Conservation (phyloP, 2,329 filamentous ascomycete genomes). For the Paraphoma sp. region DNA sequence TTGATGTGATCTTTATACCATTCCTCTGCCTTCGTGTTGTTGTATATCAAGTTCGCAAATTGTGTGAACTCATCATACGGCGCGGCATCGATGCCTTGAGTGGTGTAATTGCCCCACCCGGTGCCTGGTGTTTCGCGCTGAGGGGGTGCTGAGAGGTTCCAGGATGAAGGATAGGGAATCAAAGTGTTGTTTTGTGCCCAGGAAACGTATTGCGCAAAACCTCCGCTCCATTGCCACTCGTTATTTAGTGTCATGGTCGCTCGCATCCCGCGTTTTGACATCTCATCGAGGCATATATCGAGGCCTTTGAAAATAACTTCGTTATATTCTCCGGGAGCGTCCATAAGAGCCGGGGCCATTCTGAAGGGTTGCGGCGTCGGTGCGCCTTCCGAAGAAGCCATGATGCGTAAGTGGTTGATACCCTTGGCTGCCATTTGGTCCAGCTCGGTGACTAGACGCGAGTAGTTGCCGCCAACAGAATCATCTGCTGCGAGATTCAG, state of each 20-base stretch:
- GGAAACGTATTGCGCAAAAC: constrained; percentile 48
- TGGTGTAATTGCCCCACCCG: constrained; percentile 50
- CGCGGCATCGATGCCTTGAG: constrained; percentile 40
- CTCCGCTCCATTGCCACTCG: constrained; percentile 51
- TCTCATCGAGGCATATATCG: constrained; percentile 49
- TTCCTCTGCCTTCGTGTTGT: constrained; percentile 39
- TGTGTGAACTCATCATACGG: constrained; percentile 36
- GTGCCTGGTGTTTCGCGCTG: constrained; percentile 42
- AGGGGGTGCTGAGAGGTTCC: constrained; percentile 47
- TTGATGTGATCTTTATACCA: constrained; percentile 49
- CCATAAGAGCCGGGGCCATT: constrained; percentile 48
- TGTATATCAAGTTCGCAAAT: constrained; percentile 47
- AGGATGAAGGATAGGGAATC: constrained; percentile 48
- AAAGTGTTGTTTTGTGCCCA: constrained; percentile 45
- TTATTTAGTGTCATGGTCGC: constrained; percentile 50
- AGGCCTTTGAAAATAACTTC: constrained; percentile 47
- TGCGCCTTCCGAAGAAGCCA: constrained; percentile 49
- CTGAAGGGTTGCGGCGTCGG: constrained; percentile 48
- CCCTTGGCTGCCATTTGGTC: constrained; percentile 50
- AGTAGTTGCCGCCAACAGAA: constrained; percentile 45
- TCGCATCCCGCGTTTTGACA: constrained; percentile 49
- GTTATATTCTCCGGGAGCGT: constrained; percentile 48
- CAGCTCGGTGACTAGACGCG: constrained; percentile 47
- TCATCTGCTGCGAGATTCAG: constrained; percentile 48
- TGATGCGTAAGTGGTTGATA: constrained; percentile 50